Conservation (phyloP, 495 filamentous ascomycete genomes). For the Pyrenula aspistea region DNA sequence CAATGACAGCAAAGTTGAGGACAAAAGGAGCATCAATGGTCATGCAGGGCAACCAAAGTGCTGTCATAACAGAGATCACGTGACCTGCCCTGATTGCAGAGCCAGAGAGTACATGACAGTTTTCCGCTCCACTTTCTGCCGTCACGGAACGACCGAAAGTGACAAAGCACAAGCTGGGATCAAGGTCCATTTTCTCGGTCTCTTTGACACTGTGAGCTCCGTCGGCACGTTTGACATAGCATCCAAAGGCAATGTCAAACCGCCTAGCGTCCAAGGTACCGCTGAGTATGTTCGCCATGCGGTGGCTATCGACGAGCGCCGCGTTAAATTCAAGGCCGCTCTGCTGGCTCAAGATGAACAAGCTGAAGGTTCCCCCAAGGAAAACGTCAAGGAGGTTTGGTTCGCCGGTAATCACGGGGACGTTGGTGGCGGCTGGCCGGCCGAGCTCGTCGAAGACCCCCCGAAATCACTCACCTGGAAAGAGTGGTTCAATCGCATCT, state of each 20-base stretch:
- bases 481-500: constrained; percentile 6
- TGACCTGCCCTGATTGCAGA: not conserved
- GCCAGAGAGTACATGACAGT: not conserved
- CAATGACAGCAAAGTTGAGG: not conserved
- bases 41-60: constrained; percentile 6
- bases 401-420: constrained; percentile 76
- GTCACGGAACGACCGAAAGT: not conserved
- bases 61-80: too few relatives aligned
- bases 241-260: constrained; percentile 74
- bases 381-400: constrained; percentile 78
- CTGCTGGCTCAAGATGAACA: constrained; percentile 47
- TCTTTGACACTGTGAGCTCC: constrained; percentile 35
- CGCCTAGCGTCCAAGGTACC: constrained; percentile 70
- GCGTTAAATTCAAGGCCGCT: constrained; percentile 59
- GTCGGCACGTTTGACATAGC: constrained; percentile 63
- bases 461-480: not conserved
- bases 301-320: constrained; percentile 66
- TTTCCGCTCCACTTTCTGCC: not conserved
- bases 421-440: constrained; percentile 68
- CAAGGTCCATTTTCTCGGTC: constrained; percentile 24
- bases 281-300: constrained; percentile 61
- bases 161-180: constrained; percentile 7
- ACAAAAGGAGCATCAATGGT: too few relatives aligned
- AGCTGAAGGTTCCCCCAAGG: constrained; percentile 34
- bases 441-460: not conserved